Conservation (phyloP, 2,329 filamentous ascomycete species). For the Zasmidium citrigriseum region DNA sequence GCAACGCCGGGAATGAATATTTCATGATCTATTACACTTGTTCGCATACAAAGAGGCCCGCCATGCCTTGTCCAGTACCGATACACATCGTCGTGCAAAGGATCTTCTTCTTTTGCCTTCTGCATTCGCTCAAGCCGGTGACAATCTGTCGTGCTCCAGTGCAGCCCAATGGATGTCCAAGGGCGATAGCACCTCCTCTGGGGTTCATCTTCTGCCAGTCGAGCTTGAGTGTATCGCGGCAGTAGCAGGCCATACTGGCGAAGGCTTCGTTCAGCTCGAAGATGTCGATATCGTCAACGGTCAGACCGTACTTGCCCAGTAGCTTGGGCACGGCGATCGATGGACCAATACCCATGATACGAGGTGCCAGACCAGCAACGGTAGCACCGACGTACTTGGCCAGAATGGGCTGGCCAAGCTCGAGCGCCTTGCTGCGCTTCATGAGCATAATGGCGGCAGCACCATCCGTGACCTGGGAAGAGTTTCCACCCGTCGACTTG, state of each 20-base stretch:
- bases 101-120: slow-evolving; percentile 36
- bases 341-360: slow-evolving; percentile 95
- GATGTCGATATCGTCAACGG: slow-evolving; percentile 80
- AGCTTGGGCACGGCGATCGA: slow-evolving; percentile 76
- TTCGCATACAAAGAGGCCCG: slow-evolving; percentile 66
- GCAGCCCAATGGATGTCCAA: slow-evolving; percentile 79
- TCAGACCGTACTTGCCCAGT: slow-evolving; percentile 74
- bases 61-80: slow-evolving; percentile 68
- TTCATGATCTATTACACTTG: no score
- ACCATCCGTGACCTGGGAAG: slow-evolving; percentile 92
- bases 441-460: slow-evolving; percentile 87
- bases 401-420: slow-evolving; percentile 85
- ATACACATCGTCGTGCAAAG: slow-evolving; percentile 89
- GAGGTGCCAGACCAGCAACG: slow-evolving; percentile 82
- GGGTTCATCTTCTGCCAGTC: slow-evolving; percentile 78
- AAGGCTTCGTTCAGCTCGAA: slow-evolving; percentile 98
- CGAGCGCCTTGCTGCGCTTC: slow-evolving; percentile 86
- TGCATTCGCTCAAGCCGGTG: slow-evolving; percentile 60
- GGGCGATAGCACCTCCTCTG: slow-evolving; percentile 77
- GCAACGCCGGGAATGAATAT: no score
- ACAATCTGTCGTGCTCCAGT: slow-evolving; percentile 82
- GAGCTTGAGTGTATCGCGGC: slow-evolving; percentile 62
- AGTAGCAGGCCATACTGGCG: slow-evolving; percentile 96
- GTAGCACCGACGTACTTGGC: slow-evolving; percentile 94
- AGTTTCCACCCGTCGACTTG: slow-evolving; percentile 87